phyloP scores from a whole-genome alignment of 2,329 filamentous ascomycete species.

The Hypomyces rosellus region DNA sequence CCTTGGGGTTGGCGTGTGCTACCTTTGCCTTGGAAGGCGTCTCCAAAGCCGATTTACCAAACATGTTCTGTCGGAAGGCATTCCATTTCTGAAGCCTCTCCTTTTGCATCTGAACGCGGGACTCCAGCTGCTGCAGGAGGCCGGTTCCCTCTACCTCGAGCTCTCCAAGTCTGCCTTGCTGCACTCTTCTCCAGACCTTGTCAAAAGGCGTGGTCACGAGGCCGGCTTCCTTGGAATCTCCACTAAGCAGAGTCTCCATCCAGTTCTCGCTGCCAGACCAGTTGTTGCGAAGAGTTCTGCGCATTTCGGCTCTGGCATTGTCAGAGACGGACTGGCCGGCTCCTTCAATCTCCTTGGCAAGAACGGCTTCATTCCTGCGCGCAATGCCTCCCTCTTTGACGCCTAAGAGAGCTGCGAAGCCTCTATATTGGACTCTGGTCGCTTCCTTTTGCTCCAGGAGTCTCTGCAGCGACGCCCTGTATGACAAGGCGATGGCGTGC shows the following conservation, averaged over 20 bases:
- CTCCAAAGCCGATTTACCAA: constrained; percentile 26
- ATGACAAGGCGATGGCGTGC: constrained; percentile 62
- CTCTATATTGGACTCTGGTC: constrained; percentile 50
- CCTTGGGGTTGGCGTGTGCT: constrained; percentile 25
- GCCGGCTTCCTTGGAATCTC: constrained; percentile 54
- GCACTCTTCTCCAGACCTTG: constrained; percentile 63
- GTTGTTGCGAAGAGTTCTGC: constrained; percentile 59
- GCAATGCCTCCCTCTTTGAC: constrained; percentile 55
- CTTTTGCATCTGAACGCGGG: constrained; percentile 59
- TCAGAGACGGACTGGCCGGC: constrained; percentile 31
- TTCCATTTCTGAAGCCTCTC: constrained; percentile 68
- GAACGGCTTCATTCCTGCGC: constrained; percentile 44
- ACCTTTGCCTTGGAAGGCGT: constrained; percentile 19
- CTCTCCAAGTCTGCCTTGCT: constrained; percentile 51
- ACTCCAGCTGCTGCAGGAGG: constrained; percentile 65
- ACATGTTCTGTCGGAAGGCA: constrained; percentile 50
- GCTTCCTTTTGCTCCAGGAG: constrained; percentile 54
- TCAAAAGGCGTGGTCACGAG: constrained; percentile 64
- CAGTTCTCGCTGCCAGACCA: constrained; percentile 75
- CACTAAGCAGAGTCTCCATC: constrained; percentile 64
- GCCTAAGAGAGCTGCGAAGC: constrained; percentile 60
- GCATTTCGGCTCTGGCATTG: constrained; percentile 42
- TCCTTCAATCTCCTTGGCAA: constrained; percentile 22
- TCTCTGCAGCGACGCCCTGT: constrained; percentile 60
- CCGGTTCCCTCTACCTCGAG: constrained; percentile 46